Percentiles rank a stretch among this genome's conserved stretches.
phyloP scores from a whole-genome alignment of 306 rosid species.

The Quercus parvula region DNA sequence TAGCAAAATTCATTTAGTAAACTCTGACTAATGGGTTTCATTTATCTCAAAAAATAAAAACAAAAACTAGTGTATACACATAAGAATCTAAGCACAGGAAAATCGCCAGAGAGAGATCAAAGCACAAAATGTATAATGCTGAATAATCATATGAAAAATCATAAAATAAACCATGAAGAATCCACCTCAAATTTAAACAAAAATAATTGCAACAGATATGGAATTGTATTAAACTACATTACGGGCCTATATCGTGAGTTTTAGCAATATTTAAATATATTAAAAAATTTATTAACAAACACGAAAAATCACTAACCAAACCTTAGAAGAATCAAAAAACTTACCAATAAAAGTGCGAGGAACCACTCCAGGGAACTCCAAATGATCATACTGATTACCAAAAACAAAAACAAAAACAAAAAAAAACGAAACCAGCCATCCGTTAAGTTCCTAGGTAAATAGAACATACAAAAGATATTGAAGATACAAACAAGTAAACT shows the following conservation, averaged over 20 bases:
- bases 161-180: not conserved
- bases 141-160: not conserved
- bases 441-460: constrained; percentile 1
- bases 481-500: constrained; percentile 25
- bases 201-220: not conserved
- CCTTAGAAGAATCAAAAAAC: constrained; percentile 11
- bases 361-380: constrained; percentile 91
- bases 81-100: not conserved
- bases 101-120: constrained; percentile 2
- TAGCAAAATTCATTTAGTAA: not conserved
- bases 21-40: not conserved
- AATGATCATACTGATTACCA: constrained; percentile 71
- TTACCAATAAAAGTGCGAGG: constrained; percentile 87
- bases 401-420: constrained; percentile 16
- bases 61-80: not conserved
- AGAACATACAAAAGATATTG: not conserved
- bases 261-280: not conserved
- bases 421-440: constrained; percentile 12
- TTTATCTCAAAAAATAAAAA: not conserved
- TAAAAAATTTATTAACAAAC: not conserved
- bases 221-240: not conserved
- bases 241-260: not conserved
- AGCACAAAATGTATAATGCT: not conserved
- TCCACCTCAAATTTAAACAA: not conserved
- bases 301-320: not conserved